Evolutionary conservation across 352 stramenopile species (phyloP).

Genomic region (Phytophthora constricta): DNA sequence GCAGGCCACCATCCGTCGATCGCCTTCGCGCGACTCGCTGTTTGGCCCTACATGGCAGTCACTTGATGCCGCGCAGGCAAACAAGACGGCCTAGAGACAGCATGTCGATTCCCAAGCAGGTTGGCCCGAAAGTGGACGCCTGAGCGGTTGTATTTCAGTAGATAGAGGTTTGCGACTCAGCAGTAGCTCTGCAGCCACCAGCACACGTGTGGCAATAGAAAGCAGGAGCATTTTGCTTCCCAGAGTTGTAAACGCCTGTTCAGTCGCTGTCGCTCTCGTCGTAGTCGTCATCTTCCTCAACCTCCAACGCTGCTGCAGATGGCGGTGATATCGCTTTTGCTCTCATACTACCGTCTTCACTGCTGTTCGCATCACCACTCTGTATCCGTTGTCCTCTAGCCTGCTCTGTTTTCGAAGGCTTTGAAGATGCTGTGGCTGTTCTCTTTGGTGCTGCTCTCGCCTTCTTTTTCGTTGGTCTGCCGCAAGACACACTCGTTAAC

Average conservation of each 20-base stretch:
- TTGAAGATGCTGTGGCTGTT: conserved; percentile 1
- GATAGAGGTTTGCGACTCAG: conserved; percentile 30
- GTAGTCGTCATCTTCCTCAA: conserved; percentile 79
- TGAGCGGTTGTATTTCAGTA: conserved; percentile 38
- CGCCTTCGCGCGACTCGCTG: conserved; percentile 70
- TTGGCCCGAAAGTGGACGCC: conserved; percentile 19
- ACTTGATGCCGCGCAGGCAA: conserved; percentile 34
- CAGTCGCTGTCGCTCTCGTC: conserved; percentile 64
- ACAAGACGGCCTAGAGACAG: conserved; percentile 34
- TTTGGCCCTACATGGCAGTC: conserved; percentile 77
- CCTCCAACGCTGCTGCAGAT: conserved; percentile 26
- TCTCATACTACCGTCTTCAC: neutral
- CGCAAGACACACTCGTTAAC: neutral
- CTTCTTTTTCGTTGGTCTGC: conserved; percentile 36
- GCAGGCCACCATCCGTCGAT: conserved; percentile 57
- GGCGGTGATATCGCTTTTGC: conserved; percentile 9
- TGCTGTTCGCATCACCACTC: neutral
- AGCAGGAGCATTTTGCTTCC: conserved; percentile 13
- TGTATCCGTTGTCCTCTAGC: conserved; percentile 7
- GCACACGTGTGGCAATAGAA: conserved; percentile 37
- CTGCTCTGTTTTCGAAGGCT: conserved; percentile 8
- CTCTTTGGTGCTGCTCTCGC: conserved; percentile 11
- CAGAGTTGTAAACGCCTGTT: neutral
- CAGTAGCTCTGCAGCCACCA: conserved; percentile 21
- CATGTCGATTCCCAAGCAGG: conserved; percentile 7